phyloP scores from a whole-genome alignment of 345 rosid genomes.

The Capsella bursapastoris region DNA sequence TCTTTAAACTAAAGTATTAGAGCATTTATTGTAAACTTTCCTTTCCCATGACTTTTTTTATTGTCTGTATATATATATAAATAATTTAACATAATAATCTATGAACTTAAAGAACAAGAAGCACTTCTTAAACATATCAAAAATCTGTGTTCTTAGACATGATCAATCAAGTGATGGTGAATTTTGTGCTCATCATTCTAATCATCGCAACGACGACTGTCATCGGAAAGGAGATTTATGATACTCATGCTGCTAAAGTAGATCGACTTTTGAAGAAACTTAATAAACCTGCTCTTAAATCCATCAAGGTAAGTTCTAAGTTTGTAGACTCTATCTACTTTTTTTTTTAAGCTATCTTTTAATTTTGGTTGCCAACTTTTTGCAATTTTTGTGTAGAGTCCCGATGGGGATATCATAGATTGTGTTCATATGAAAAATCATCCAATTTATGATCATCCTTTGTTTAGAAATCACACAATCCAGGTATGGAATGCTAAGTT shows the following conservation, averaged over 20 bases:
- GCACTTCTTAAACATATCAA: background rate
- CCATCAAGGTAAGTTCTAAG: background rate
- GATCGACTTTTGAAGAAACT: background rate
- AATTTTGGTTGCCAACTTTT: background rate
- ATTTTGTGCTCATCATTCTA: background rate
- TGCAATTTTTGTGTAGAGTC: background rate
- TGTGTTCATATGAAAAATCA: background rate
- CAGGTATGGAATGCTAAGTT: too few relatives aligned
- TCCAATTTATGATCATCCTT: too few relatives aligned
- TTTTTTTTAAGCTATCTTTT: background rate
- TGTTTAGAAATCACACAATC: too few relatives aligned
- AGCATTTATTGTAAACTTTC: background rate
- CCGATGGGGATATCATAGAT: background rate
- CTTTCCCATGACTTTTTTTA: background rate
- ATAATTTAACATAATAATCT: background rate
- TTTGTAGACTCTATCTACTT: background rate
- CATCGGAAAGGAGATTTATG: background rate
- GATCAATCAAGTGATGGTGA: background rate
- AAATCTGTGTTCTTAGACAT: background rate
- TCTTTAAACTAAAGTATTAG: background rate
- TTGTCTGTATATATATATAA: background rate
- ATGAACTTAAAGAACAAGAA: background rate
- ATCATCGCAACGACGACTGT: background rate
- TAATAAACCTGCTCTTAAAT: background rate
- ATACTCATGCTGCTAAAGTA: background rate